Conservation (phyloP, 2,329 filamentous ascomycete genomes). For the Calonectria leucothoes region DNA sequence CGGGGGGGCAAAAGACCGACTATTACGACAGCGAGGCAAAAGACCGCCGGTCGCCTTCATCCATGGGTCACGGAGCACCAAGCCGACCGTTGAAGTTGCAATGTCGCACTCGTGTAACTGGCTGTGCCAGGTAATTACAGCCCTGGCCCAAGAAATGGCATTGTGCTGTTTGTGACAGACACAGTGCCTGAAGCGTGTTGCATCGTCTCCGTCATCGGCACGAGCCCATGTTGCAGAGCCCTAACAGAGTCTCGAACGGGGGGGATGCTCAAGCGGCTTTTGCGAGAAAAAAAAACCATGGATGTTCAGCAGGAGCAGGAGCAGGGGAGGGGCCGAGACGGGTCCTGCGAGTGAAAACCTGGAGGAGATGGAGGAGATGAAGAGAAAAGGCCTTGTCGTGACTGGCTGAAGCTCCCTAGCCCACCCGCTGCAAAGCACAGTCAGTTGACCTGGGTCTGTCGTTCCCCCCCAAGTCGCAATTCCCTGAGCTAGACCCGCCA, state of each 20-base stretch:
- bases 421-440: conserved; percentile 23
- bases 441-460: conserved; percentile 22
- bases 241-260: neutral
- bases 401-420: conserved; percentile 12
- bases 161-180: neutral
- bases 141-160: neutral
- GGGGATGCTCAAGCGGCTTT: conserved; percentile 1
- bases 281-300: conserved; percentile 22
- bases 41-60: neutral
- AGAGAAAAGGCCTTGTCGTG: conserved; percentile 12
- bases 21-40: neutral
- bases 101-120: conserved; percentile 11
- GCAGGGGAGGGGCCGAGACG: neutral
- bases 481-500: neutral
- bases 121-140: neutral
- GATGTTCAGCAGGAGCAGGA: conserved; percentile 22
- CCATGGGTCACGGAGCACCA: neutral
- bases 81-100: conserved; percentile 8
- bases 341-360: conserved; percentile 9
- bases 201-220: conserved; percentile 28
- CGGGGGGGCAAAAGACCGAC: conserved; percentile 1
- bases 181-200: conserved; percentile 1
- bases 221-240: conserved; percentile 26
- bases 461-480: neutral
- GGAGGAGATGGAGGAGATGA: conserved; percentile 19